Base-by-base conservation (phyloP, 2,329 filamentous ascomycete species). In the Stromatinia cepivora region DNA sequence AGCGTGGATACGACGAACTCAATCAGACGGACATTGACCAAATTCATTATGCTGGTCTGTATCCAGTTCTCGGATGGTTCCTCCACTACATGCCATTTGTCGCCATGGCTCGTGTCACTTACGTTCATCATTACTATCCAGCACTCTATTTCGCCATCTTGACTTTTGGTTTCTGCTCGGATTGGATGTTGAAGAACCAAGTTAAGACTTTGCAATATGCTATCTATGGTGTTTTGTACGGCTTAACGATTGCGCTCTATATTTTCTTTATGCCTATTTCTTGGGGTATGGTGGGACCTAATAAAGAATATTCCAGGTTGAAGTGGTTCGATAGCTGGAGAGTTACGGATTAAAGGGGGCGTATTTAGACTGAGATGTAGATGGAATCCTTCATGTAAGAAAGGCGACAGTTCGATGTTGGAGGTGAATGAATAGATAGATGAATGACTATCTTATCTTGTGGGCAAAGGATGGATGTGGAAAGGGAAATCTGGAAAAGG, bases 41-140 rank as follows among this genome's bases (percentile, higher is more conserved):
- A 74, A 94, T 99, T 78, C 93, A 97, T 81, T 98, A 97, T 81
- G 86, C 94, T 15, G 95, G 92, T 62, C 79, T 99, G 70, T 99
- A 99, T 81, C 94, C 95, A 11, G 84, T 94, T 69, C 86, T 95
- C 68, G 95, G 95, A 72, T 99, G 95, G 95, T 90, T 97, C 81
- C 86, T 99, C 62, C 95, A 99, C 82, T 99, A 97, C 80, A 82
- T 97, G 72, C 95, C 95, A 0, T 99, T 98, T 81, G 88, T 97
- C 77, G 88, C 95, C 78, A 99, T 99, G 96, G 95, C 93, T 15
- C 92, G 95, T 85, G 95, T 99, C 71, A 99, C 95, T 22, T 99
- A 99, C 78, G 95, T 99, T 67, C 95, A 99, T 81, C 95, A 99
- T 83, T 99, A 99, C 85, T 99, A 98, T 81, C 95, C 95, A 15